Evolutionary conservation across 495 filamentous ascomycete genomes (phyloP), one percentile per base, ranked within the genome.

Genomic region (Aspergillus funiculosus): DNA sequence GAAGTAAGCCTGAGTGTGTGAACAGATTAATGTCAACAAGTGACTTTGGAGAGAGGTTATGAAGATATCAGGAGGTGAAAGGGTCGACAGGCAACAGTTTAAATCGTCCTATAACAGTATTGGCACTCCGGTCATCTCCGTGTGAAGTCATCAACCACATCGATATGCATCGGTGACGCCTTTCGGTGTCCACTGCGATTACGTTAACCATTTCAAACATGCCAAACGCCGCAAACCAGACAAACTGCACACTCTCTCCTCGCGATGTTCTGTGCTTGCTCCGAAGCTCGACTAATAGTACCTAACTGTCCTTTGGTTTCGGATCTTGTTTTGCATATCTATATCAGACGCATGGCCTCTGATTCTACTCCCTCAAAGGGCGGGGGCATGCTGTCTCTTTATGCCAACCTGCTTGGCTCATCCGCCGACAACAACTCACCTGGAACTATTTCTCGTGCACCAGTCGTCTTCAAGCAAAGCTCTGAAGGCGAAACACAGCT

Each of bases 391-490:
- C 56, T 80, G 29, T 79, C 77, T 7, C 74, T 86, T 5, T 86
- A 86, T 56, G 80, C 80, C 27, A 76, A 83, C 45, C 69, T 85
- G 20, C 73, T 85, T 17, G 75, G 78, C 30, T 62, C 76, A 4
- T 67, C 69, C 34, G 62, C 65, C n/a, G 60, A 73, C 31, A 56
- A 73, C 31, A 56, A 72, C 19, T 64, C 77, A 36, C 62, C 78
- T 0, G 77, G 77, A 11, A 81, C 82, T 2, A 86, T 91, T 45
- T 87, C 88, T 10, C 74, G 81, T 43, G 85, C 81, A 4, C 88
- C 89, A 0, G 83, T 92, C n/a, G 72, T 82, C 26, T 94, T 89
- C 68, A 80, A 82, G 40, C 75, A 79, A 50, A 45, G 59, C 39
- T 52, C 63, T 51, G 71, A 74, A 48, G 64, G 64, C 34, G 73